Evolutionary conservation across 345 rosid species (phyloP), one percentile per base, ranked within the genome.

Genomic region (Turritis glabra): DNA sequence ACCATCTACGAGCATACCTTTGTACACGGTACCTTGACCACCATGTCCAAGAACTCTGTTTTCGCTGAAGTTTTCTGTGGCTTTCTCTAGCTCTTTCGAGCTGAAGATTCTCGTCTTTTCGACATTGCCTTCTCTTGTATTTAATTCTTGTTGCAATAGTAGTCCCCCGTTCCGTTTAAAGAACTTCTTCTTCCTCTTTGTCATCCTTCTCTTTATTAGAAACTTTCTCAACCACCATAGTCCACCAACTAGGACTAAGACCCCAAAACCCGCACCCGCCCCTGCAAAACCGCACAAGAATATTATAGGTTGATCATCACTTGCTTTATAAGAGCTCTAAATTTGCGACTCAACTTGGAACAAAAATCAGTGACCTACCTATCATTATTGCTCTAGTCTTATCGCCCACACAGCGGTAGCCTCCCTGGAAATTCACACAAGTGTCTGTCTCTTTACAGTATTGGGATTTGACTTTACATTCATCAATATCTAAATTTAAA

Each of bases 11-110:
- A 82, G 65, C 47, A 72, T 64, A 18, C 87, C 87, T 41, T 82
- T 80, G 79, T 73, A 85, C 25, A 85, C 89, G 0, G 75, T 82
- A 0, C 86, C 85, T 3, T 71, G 81, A 1, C 86, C 85, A 3
- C 89, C 84, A 1, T 65, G 73, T n/a, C 85, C 87, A 5, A 83
- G 56, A 22, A 85, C 40, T 63, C 64, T 71, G 32, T 69, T 80
- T 48, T 64, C 67, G 40, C 64, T 61, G 30, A 72, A 83, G 77
- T 80, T 81, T 23, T 83, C 66, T 0, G 88, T 81, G 5, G 90
- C 86, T 44, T 78, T 80, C 32, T 26, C 57, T 1, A 86, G 64
- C 72, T 86, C 84, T 11, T 71, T 76, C 0, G 80, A 77, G 0
- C 58, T 62, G 59, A 84, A 84, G 8, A 84, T 50, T 50, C 22